A percentile compares a stretch with the other conserved stretches of the same genome.
phyloP scores from a whole-genome alignment of 805 yeast genomes.

The Kodamaea hsintzibuensis region DNA sequence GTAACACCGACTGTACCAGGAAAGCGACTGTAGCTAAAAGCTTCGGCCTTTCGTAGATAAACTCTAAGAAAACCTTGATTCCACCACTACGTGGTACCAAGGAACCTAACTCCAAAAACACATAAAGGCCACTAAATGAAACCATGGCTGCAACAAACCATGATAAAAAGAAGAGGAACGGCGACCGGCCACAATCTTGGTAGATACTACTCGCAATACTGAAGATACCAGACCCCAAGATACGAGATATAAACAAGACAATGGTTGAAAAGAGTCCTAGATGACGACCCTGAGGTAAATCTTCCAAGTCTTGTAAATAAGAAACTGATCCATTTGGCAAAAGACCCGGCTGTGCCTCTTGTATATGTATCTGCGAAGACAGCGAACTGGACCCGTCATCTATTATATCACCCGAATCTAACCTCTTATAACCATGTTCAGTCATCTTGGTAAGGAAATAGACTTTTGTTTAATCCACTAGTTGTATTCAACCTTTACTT shows the following conservation, averaged over 20 bases:
- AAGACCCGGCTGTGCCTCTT: background rate
- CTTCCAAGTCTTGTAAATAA: conserved; percentile 42
- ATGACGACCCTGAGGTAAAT: conserved; percentile 73
- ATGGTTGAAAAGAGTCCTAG: conserved; percentile 68
- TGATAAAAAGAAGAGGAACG: conserved; percentile 55
- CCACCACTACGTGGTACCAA: conserved; percentile 77
- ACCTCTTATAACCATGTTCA: background rate
- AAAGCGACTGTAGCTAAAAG: conserved; percentile 54
- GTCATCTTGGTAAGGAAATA: background rate
- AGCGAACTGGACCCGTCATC: conserved; percentile 9
- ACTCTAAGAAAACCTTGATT: conserved; percentile 69
- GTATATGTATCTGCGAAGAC: background rate
- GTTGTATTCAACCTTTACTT: too few species aligned
- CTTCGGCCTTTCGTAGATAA: conserved; percentile 60
- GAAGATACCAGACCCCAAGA: conserved; percentile 78
- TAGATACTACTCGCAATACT: conserved; percentile 69
- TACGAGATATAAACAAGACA: conserved; percentile 63
- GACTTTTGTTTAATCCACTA: background rate
- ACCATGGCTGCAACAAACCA: conserved; percentile 65
- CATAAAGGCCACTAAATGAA: conserved; percentile 66
- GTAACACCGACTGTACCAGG: conserved; percentile 49
- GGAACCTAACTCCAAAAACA: conserved; percentile 70
- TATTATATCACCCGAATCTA: background rate
- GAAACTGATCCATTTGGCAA: conserved; percentile 10
- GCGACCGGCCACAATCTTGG: conserved; percentile 68